Conservation (phyloP, 2,329 filamentous ascomycete genomes). For the Akanthomyces muscarius region DNA sequence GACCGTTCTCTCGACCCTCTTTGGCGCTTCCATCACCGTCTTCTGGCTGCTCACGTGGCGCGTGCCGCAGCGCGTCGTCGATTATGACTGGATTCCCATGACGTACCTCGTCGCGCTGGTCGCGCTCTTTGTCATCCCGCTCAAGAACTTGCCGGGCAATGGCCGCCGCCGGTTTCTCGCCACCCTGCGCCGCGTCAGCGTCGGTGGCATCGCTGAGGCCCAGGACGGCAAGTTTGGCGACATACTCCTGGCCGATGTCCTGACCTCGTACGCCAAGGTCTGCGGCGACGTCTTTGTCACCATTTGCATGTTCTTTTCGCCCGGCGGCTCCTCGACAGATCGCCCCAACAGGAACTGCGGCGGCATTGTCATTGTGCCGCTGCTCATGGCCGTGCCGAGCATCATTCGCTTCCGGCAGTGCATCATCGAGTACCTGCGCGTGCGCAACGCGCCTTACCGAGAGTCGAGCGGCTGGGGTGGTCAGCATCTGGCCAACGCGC, state of each 20-base stretch:
- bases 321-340: conserved; percentile 68
- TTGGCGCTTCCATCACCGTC: conserved; percentile 65
- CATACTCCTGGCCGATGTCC: conserved; percentile 84
- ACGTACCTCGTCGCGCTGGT: conserved; percentile 72
- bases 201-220: conserved; percentile 82
- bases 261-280: conserved; percentile 93
- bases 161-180: conserved; percentile 73
- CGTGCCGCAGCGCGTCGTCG: conserved; percentile 63
- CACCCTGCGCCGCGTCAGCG: conserved; percentile 70
- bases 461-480: conserved; percentile 68
- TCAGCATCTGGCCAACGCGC: conserved; percentile 86
- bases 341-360: conserved; percentile 80
- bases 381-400: conserved; percentile 79
- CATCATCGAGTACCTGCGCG: conserved; percentile 78
- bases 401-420: conserved; percentile 89
- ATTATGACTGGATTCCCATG: conserved; percentile 83
- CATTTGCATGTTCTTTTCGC: conserved; percentile 83
- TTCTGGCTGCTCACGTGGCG: conserved; percentile 83
- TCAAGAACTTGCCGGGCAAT: conserved; percentile 61
- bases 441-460: conserved; percentile 54
- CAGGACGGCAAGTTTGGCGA: conserved; percentile 93
- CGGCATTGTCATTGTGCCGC: conserved; percentile 71
- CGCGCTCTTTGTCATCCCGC: conserved; percentile 67
- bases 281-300: conserved; percentile 85
- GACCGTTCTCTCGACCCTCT: conserved; percentile 67